Conservation (phyloP, 768 basidiomycete species). For the Daedalea quercina region DNA sequence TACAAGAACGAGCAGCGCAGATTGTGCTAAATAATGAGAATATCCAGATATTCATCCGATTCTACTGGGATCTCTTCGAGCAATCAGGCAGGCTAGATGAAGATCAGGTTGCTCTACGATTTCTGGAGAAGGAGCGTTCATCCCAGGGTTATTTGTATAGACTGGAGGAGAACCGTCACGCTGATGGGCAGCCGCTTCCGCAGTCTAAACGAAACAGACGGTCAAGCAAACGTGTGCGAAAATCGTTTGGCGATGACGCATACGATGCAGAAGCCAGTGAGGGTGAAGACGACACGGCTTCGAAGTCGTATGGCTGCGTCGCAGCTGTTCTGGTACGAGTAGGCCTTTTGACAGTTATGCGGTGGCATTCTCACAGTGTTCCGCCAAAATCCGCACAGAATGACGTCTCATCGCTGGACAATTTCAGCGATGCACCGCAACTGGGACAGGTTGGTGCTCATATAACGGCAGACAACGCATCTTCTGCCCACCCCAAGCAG, state of each 20-base stretch:
- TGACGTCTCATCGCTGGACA: too few relatives aligned
- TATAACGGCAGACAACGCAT: too few relatives aligned
- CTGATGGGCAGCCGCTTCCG: too few relatives aligned
- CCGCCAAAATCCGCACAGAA: too few relatives aligned
- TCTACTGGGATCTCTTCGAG: slow-evolving; percentile 17
- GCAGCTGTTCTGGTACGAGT: too few relatives aligned
- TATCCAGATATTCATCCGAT: slow-evolving; percentile 16
- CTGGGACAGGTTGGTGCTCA: too few relatives aligned
- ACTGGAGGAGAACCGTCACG: too few relatives aligned
- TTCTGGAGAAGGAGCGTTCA: slow-evolving; percentile 7
- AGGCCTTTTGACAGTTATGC: too few relatives aligned
- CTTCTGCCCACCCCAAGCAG: background rate
- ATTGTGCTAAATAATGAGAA: background rate
- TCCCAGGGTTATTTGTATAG: slow-evolving; percentile 6
- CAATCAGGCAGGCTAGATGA: background rate
- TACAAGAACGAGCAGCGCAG: background rate
- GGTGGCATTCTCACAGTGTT: too few relatives aligned
- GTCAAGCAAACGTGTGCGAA: background rate
- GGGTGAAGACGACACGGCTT: background rate
- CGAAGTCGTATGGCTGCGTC: too few relatives aligned
- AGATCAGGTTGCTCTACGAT: slow-evolving; percentile 1
- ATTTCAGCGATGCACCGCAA: too few relatives aligned
- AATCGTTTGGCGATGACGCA: background rate
- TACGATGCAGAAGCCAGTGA: slow-evolving; percentile 1
- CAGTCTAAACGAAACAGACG: background rate